Percentiles rank a stretch among this genome's conserved stretches.
Conservation (phyloP, 2,329 filamentous ascomycete species). For the Aspergillus aculeatinus region DNA sequence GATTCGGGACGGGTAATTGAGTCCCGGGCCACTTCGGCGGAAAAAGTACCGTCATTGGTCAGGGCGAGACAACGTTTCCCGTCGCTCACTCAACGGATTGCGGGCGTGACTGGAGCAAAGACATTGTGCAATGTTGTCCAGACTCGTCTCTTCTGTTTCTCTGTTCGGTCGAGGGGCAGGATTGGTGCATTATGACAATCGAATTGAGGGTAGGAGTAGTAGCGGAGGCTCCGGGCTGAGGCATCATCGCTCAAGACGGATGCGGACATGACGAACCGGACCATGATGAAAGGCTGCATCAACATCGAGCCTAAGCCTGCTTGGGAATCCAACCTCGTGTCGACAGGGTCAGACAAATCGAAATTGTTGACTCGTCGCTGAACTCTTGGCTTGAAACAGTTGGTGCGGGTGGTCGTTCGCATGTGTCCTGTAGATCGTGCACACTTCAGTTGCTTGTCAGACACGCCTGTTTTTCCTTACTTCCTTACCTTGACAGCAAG, state of each 20-base stretch:
- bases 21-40: neutral
- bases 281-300: neutral
- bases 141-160: neutral
- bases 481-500: too few species aligned
- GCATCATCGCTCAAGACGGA: neutral
- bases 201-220: neutral
- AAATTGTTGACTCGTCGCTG: neutral
- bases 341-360: neutral
- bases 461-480: too few species aligned
- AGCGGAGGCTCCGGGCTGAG: neutral
- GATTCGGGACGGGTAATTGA: neutral
- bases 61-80: neutral
- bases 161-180: neutral
- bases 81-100: neutral
- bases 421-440: neutral
- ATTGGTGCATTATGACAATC: neutral
- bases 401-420: neutral
- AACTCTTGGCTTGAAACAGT: neutral
- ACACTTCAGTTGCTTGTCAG: too few species aligned
- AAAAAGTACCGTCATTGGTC: neutral
- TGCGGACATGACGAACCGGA: constrained; percentile 1
- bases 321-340: neutral
- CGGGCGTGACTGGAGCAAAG: neutral
- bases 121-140: too few species aligned
- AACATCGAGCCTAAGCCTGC: neutral